Evolutionary conservation across 176 grass and related monocot genomes (phyloP).

Genomic region (Luzula sylvatica): DNA sequence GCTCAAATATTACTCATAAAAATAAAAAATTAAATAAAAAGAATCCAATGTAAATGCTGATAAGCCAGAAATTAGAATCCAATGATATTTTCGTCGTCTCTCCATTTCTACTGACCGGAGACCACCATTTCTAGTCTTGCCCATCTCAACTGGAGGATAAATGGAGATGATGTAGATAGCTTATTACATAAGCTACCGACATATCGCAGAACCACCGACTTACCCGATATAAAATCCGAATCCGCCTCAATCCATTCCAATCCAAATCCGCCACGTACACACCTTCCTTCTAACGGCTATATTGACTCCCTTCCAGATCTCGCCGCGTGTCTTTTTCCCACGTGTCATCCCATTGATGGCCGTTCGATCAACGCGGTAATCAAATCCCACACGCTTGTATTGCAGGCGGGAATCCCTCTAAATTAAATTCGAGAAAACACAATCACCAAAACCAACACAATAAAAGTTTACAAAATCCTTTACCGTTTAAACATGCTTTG

Average conservation of each 20-base stretch:
- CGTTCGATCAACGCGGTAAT: conserved; percentile 12
- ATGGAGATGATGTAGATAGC: too few species aligned
- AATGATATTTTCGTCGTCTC: not conserved
- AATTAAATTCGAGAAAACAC: too few species aligned
- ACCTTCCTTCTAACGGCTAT: conserved; percentile 16
- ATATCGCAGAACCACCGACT: conserved; percentile 14
- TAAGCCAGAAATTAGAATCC: not conserved
- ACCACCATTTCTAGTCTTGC: too few species aligned
- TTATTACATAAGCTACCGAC: conserved; percentile 5
- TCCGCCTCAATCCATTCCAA: not conserved
- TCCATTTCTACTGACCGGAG: too few species aligned
- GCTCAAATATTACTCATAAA: too few species aligned
- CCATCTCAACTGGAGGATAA: too few species aligned
- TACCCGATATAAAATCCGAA: conserved; percentile 7
- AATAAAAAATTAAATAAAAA: not conserved
- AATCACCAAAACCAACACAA: not conserved
- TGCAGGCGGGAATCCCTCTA: conserved; percentile 1
- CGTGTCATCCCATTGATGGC: not conserved
- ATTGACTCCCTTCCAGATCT: not conserved
- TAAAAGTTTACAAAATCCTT: not conserved
- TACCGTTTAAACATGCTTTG: not conserved
- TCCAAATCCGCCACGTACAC: not conserved
- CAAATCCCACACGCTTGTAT: not conserved
- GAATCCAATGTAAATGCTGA: not conserved
- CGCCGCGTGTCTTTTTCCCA: not conserved